These are phyloP conservation scores for Flaveria linearis DNA, from an alignment of 129 eudicot species.

Conservation along the genomic window DNA sequence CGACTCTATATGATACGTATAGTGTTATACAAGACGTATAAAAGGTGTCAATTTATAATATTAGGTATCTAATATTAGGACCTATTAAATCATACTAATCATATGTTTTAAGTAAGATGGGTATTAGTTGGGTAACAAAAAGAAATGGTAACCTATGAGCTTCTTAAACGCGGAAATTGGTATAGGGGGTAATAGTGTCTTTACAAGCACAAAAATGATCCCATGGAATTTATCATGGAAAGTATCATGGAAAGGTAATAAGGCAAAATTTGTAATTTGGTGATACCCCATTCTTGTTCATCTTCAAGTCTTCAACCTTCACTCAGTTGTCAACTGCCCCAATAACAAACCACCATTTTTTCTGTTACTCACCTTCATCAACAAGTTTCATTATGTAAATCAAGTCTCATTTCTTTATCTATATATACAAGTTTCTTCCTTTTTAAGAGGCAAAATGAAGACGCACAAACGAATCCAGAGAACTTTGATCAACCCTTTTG, in stretches of 20 bases:
- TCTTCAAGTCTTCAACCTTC: constrained; percentile 55
- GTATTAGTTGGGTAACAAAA: no score
- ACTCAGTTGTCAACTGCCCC: constrained; percentile 50
- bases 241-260: not conserved
- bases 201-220: no score
- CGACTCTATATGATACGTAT: no score
- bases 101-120: no score
- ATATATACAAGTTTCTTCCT: not conserved
- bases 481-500: constrained; percentile 47
- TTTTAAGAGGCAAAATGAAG: constrained; percentile 46
- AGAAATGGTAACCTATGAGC: no score
- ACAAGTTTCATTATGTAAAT: not conserved
- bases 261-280: constrained; percentile 30
- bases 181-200: no score
- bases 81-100: no score
- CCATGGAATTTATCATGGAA: not conserved
- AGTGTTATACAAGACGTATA: no score
- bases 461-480: constrained; percentile 39
- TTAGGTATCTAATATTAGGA: no score
- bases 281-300: not conserved
- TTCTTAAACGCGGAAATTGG: no score
- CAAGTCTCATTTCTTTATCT: no score
- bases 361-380: constrained; percentile 21
- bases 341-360: constrained; percentile 39
- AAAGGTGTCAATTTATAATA: no score